Percentiles rank a stretch among this genome's conserved stretches.
These are phyloP conservation scores for Dendrocalamus sinicus DNA, from an alignment of 176 grass and related monocot genomes.

Conservation along the genomic window DNA sequence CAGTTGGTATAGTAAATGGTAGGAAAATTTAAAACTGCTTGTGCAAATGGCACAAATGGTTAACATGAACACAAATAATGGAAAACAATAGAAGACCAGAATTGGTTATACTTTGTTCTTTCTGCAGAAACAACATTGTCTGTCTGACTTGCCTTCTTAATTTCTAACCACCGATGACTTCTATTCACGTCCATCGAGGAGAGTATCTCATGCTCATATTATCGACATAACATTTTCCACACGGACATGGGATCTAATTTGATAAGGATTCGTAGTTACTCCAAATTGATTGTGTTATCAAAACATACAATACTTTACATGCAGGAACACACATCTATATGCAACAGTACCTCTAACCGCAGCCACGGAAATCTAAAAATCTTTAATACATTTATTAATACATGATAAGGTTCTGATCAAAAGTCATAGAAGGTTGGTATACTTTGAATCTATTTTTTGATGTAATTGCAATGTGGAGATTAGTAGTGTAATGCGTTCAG, in stretches of 20 bases:
- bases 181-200: neutral
- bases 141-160: neutral
- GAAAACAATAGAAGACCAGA: neutral
- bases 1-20: too few relatives aligned
- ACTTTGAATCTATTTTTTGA: too few relatives aligned
- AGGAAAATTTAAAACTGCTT: neutral
- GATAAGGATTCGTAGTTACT: neutral
- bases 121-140: neutral
- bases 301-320: neutral
- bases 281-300: neutral
- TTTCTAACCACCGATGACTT: constrained; percentile 8
- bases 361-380: neutral
- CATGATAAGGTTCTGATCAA: too few relatives aligned
- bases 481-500: neutral
- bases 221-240: neutral
- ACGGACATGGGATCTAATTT: neutral
- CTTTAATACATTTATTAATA: neutral
- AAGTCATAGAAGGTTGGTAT: too few relatives aligned
- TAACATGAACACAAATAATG: constrained; percentile 3
- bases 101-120: neutral
- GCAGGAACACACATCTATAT: neutral
- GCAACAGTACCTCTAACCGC: neutral
- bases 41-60: constrained; percentile 16
- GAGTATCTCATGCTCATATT: neutral
- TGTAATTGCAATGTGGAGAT: neutral